phyloP scores from a whole-genome alignment of 2,329 filamentous ascomycete species.

The Trichoderma pleuroti region DNA sequence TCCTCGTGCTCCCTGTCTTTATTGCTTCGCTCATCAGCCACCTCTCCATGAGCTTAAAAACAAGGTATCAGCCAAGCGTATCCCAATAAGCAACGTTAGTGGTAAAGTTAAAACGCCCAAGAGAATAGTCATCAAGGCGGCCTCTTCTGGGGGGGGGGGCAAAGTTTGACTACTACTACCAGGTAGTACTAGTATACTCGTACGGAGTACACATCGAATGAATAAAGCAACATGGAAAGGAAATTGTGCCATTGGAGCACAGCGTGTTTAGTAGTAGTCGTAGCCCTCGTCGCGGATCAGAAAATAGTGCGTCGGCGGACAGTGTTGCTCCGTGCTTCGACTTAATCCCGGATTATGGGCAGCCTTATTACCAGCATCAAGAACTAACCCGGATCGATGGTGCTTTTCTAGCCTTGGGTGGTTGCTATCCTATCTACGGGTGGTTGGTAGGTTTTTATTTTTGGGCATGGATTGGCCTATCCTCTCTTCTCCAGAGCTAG shows the following conservation, averaged over 20 bases:
- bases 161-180: not conserved
- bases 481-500: not conserved
- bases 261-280: not conserved
- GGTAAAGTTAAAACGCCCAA: not conserved
- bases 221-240: not conserved
- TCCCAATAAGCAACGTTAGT: not conserved
- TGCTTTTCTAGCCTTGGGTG: not conserved
- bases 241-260: not conserved
- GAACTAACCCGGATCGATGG: not conserved
- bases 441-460: not conserved
- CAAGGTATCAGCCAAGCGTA: not conserved
- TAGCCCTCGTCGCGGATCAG: not conserved
- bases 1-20: not conserved
- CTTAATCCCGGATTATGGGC: not conserved
- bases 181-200: no score
- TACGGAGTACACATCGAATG: not conserved
- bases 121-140: not conserved
- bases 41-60: not conserved
- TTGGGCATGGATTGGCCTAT: not conserved
- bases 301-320: not conserved
- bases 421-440: not conserved
- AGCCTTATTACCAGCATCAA: not conserved
- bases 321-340: not conserved
- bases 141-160: not conserved
- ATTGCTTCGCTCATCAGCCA: not conserved